Percentiles rank a stretch among this genome's conserved stretches.
phyloP scores from a whole-genome alignment of 2,329 filamentous ascomycete genomes.

The Endoconidiophora polonica region DNA sequence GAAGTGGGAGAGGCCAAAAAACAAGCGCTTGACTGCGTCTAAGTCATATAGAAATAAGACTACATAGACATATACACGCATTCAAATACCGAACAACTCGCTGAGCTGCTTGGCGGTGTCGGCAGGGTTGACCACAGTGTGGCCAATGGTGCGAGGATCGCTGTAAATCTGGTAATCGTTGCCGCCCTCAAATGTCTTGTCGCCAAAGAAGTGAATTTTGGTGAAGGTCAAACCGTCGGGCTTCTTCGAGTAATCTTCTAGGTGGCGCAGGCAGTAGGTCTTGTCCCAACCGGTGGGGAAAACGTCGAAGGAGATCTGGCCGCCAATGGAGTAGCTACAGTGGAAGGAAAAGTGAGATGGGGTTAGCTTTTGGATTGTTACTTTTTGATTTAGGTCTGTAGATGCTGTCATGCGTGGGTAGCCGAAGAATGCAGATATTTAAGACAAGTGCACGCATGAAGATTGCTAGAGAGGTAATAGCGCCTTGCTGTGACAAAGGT shows the following conservation, averaged over 20 bases:
- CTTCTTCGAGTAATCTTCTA: conserved; percentile 62
- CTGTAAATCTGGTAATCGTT: conserved; percentile 93
- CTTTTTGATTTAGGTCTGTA: background rate
- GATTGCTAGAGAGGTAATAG: background rate
- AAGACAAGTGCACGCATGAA: background rate
- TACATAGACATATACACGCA: background rate
- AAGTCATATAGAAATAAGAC: background rate
- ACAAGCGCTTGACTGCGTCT: background rate
- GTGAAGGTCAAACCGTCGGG: conserved; percentile 60
- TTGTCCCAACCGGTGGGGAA: conserved; percentile 98
- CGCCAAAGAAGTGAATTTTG: conserved; percentile 93
- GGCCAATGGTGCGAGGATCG: conserved; percentile 68
- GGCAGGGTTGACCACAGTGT: conserved; percentile 64
- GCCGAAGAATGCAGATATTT: background rate
- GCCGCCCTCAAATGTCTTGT: conserved; percentile 81
- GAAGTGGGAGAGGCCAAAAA: background rate
- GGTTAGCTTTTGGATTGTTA: background rate
- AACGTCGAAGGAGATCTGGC: conserved; percentile 95
- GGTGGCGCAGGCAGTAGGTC: conserved; percentile 82
- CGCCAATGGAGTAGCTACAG: conserved; percentile 73
- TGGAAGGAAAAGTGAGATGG: background rate
- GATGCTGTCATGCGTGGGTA: background rate
- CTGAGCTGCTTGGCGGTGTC: conserved; percentile 69
- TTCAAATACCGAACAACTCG: conserved; percentile 57
- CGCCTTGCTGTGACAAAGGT: background rate